These are phyloP conservation scores for Paramicrosporidium saccamoebae DNA, from an alignment of 371 early-diverging fungal genomes.

Conservation along the genomic window DNA sequence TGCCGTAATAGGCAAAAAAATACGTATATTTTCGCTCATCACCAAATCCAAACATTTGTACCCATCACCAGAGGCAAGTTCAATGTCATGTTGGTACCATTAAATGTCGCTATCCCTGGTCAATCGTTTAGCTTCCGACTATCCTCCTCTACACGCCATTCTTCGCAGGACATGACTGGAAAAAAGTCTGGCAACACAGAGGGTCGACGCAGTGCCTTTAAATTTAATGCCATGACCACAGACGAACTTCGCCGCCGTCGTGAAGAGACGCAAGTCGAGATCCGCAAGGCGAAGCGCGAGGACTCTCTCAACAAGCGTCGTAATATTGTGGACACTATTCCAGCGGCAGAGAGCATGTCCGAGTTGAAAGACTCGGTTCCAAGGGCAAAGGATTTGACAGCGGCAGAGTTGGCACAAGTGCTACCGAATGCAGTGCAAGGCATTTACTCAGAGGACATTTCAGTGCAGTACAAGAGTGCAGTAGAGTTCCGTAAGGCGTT, in stretches of 20 bases:
- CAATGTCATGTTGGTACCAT: no score
- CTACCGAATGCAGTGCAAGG: slow-evolving; percentile 33
- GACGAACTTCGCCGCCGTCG: slow-evolving; percentile 75
- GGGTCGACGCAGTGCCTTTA: slow-evolving; percentile 30
- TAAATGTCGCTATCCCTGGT: no score
- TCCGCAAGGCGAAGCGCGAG: slow-evolving; percentile 81
- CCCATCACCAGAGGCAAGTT: no score
- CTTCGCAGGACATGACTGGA: no score
- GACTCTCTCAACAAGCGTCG: slow-evolving; percentile 73
- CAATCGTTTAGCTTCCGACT: no score
- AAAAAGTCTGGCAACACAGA: slow-evolving; percentile 15
- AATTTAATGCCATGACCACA: slow-evolving; percentile 45
- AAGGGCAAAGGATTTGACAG: slow-evolving; percentile 8
- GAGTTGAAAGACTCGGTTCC: slow-evolving; percentile 14
- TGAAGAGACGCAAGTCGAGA: slow-evolving; percentile 67
- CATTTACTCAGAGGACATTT: slow-evolving; percentile 29
- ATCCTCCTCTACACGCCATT: no score
- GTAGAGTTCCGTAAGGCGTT: slow-evolving; percentile 81
- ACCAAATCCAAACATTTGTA: no score
- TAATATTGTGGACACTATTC: slow-evolving; percentile 19
- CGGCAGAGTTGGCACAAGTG: slow-evolving; percentile 13
- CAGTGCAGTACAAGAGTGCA: slow-evolving; percentile 49
- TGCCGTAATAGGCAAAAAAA: no score
- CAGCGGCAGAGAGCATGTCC: slow-evolving; percentile 38
- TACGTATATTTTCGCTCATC: no score